Percentiles rank a stretch among this genome's conserved stretches.
Evolutionary conservation across 225 moss, liverwort and hornwort species (phyloP).

Genomic region (Thuidium tamariscinum): DNA sequence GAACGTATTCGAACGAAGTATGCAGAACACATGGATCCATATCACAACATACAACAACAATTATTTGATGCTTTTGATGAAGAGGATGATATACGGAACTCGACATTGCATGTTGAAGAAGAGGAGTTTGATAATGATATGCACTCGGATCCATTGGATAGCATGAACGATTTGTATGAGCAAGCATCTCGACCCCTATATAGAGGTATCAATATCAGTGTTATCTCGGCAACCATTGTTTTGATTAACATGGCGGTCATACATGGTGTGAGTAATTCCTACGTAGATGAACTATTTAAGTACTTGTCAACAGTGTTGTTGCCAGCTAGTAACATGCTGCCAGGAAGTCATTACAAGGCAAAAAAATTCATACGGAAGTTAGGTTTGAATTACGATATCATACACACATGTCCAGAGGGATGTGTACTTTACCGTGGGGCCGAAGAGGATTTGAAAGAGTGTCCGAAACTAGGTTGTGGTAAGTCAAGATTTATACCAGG

Average conservation of each 20-base stretch:
- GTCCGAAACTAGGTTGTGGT: too few relatives aligned
- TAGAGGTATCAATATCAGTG: fast-evolving
- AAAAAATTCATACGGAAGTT: too few relatives aligned
- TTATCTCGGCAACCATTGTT: not conserved
- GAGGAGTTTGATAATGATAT: too few relatives aligned
- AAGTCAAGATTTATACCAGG: too few relatives aligned
- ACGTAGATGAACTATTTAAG: not conserved
- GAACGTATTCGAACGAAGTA: fast-evolving
- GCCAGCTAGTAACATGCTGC: not conserved
- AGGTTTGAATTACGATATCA: too few relatives aligned
- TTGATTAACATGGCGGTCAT: not conserved
- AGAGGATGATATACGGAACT: fast-evolving
- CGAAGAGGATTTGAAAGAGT: too few relatives aligned
- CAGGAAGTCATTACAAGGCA: too few relatives aligned
- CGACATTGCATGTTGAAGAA: not conserved
- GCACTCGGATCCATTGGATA: too few relatives aligned
- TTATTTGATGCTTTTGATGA: not conserved
- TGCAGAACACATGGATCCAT: fast-evolving
- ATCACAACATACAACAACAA: not conserved
- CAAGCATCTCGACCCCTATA: fast-evolving
- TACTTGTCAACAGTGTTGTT: not conserved
- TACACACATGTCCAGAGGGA: too few relatives aligned
- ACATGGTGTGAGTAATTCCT: not conserved
- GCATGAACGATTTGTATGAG: fast-evolving
- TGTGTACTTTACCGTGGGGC: too few relatives aligned